Percentiles rank a stretch among this genome's conserved stretches.
Evolutionary conservation across 805 yeast genomes (phyloP).

Genomic region (Saccharomyces kudriavzevii): DNA sequence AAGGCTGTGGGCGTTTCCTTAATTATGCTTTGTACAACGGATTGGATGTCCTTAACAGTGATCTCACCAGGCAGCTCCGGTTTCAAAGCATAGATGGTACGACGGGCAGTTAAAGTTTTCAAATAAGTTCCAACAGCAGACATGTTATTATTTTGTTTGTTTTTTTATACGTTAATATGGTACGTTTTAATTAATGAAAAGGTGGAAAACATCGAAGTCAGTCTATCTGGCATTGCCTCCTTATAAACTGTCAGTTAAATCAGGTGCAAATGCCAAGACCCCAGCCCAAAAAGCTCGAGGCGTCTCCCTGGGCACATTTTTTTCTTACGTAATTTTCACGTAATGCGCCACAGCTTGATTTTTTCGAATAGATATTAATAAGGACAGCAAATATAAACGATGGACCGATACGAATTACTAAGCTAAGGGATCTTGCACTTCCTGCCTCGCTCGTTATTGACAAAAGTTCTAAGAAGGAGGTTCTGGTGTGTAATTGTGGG

Average conservation of each 20-base stretch:
- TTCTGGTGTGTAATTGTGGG: not conserved
- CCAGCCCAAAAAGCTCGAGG: not conserved
- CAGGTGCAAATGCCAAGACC: not conserved
- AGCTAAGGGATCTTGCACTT: not conserved
- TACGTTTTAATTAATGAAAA: not conserved
- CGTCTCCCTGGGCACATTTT: not conserved
- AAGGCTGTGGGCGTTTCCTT: slow-evolving; percentile 44
- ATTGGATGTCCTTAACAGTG: slow-evolving; percentile 34
- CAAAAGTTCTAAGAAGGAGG: not conserved
- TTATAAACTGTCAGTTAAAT: not conserved
- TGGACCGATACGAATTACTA: no score
- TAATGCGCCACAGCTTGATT: not conserved
- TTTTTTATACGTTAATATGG: not conserved
- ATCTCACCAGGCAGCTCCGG: slow-evolving; percentile 38
- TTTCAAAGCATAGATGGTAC: slow-evolving; percentile 41
- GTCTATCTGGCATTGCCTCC: not conserved
- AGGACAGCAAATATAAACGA: not conserved
- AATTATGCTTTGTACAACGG: slow-evolving; percentile 36
- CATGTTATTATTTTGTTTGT: slow-evolving; percentile 4
- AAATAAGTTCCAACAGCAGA: slow-evolving; percentile 19
- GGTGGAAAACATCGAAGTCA: not conserved
- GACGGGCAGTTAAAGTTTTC: slow-evolving; percentile 34
- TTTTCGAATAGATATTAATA: not conserved
- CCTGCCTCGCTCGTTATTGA: not conserved
- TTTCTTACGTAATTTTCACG: not conserved